Percentiles rank a stretch among this genome's conserved stretches.
Evolutionary conservation across 169 alveolate genomes (phyloP).

Genomic region (Cryptosporidium muris): DNA sequence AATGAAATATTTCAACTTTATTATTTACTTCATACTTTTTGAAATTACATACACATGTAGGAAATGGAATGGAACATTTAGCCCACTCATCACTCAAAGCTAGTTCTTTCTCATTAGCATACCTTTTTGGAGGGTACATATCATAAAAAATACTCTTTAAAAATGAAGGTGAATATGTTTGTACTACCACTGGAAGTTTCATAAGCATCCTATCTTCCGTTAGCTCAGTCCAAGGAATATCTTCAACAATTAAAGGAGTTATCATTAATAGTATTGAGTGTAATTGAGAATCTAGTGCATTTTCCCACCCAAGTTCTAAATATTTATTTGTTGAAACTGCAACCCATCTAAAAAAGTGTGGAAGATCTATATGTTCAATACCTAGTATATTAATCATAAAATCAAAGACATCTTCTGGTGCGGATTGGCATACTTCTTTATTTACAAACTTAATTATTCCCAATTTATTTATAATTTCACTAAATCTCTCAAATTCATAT

Average conservation of each 20-base stretch:
- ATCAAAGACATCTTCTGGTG: not conserved
- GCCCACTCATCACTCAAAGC: constrained; percentile 22
- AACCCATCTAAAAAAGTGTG: constrained; percentile 23
- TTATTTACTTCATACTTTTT: not conserved
- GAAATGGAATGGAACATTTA: constrained; percentile 8
- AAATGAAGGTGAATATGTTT: constrained; percentile 69
- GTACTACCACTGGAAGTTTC: constrained; percentile 57
- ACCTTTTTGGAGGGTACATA: constrained; percentile 59
- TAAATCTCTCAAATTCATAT: constrained; percentile 1
- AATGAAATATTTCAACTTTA: not conserved
- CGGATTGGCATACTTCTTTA: not conserved
- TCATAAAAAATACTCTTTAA: constrained; percentile 50
- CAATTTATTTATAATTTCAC: constrained; percentile 15
- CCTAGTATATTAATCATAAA: not conserved
- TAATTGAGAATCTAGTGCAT: constrained; percentile 33
- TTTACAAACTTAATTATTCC: constrained; percentile 27
- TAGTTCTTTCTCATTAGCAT: constrained; percentile 61
- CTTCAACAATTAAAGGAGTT: constrained; percentile 58
- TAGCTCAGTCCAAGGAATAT: not conserved
- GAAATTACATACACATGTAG: not conserved
- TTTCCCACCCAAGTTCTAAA: constrained; percentile 45
- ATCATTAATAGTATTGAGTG: constrained; percentile 24
- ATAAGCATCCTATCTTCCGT: constrained; percentile 17
- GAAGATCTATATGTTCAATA: constrained; percentile 16
- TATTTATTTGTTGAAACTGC: constrained; percentile 10